Evolutionary conservation across 495 filamentous ascomycete genomes (phyloP), one percentile per base, ranked within the genome.

Genomic region (Xylaria grammica): DNA sequence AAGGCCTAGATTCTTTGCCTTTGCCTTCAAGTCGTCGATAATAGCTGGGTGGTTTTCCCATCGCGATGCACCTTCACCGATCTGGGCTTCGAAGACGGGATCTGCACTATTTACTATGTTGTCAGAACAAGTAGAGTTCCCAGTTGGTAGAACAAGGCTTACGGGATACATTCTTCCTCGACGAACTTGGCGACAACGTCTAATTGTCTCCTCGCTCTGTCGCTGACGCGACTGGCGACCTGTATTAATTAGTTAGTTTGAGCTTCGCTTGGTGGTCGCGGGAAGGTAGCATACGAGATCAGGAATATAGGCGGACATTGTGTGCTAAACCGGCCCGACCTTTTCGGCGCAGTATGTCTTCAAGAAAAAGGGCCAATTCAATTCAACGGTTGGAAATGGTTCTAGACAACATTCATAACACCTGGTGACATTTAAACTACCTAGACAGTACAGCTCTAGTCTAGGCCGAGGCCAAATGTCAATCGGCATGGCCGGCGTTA

Each of bases 161-260:
- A 85, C 82, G 91, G 89, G 69, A 96, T 90, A 73, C 93, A 99
- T 80, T 97, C 93, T 75, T 94, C 94, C 74, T 98, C 94, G 63
- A 99, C 94, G 73, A 99, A 98, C 73, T 92, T 92, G 77, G 94
- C 91, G 63, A 97, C 92, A 81, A 94, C 50, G 56, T 81, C 77
- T 55, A 79, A 51, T 29, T 74, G 91, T 80, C 90, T 85, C 82
- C 86, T 89, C 48, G 93, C 93, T 65, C 86, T 83, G 30, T 96
- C 92, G 82, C 91, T 93, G 59, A 97, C 91, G 67, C 82, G 79
- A 65, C 80, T 68, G 59, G 77, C 75, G 44, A 84, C 82, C 84
- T 86, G 60, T 24, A 49, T 27, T 45, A n/a, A 26, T 62, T 30
- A 48, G 67, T 82, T 67, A 78, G 78, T 64, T 61, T 66, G 24